Evolutionary conservation across 352 stramenopile species (phyloP).

Genomic region (Globisporangium megalacanthum): DNA sequence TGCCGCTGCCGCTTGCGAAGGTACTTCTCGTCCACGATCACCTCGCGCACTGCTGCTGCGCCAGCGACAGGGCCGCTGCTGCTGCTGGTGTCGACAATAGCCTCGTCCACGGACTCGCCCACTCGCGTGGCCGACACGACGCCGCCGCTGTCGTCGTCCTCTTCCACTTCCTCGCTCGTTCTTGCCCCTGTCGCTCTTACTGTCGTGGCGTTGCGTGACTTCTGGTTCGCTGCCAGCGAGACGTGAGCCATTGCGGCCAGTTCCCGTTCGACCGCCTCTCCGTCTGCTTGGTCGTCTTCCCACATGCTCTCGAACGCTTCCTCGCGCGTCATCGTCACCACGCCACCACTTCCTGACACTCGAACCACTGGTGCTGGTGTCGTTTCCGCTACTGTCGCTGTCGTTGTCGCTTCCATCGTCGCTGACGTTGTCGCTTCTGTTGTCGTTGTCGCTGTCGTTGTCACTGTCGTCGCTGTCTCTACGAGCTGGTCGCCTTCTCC

Average conservation of each 20-base stretch:
- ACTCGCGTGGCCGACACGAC: constrained; percentile 8
- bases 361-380: neutral
- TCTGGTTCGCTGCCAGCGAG: neutral
- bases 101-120: neutral
- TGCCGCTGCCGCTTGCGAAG: constrained; percentile 72
- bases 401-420: neutral
- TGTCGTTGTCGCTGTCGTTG: neutral
- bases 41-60: constrained; percentile 21
- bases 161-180: constrained; percentile 2
- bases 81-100: neutral
- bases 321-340: constrained; percentile 45
- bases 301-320: constrained; percentile 80
- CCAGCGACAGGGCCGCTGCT: neutral
- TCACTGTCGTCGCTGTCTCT: neutral
- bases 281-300: constrained; percentile 42
- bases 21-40: constrained; percentile 75
- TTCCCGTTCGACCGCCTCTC: neutral
- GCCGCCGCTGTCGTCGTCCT: constrained; percentile 19
- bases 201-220: neutral
- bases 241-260: neutral
- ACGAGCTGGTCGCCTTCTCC: neutral
- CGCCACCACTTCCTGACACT: neutral
- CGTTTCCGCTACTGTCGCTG: neutral
- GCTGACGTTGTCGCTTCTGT: neutral
- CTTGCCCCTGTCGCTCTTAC: neutral